Base-by-base conservation (phyloP, 2,329 filamentous ascomycete species). In the Tolypocladium pustulatum region DNA sequence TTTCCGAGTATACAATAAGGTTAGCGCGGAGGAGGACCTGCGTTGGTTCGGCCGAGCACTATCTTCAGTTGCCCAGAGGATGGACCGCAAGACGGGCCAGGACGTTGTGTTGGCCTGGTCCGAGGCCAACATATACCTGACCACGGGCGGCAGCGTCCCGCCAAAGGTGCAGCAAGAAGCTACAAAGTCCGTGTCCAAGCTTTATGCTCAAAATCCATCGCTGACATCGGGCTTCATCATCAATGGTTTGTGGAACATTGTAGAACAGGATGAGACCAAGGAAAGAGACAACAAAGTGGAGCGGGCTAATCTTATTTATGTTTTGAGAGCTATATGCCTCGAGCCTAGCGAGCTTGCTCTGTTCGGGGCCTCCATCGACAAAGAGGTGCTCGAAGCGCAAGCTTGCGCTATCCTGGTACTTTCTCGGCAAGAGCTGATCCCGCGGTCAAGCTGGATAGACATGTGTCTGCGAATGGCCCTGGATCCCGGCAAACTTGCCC, bases 361-460 rank as follows among this genome's bases (percentile, higher is more conserved):
- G 36, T 65, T 76, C 0, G 76, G 76, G 12, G 67, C 71, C 37
- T 70, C 71, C 22, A 68, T 81, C n/a, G 72, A 79, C 41, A 69
- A 75, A 58, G 73, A 79, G 27, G 66, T 76, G 17, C 69, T 92
- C 10, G 83, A 89, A 64, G 72, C 76, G 30, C 91, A 96, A 69
- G 85, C 96, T 65, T 84, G 91, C 63, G 82, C 84, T 7, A 75
- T 97, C 4, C 76, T 96, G 22, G 85, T 96, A 22, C 78, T 99
- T 32, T 88, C 89, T 58, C 88, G 90, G 30, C 80, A 85, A 25
- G 86, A 92, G 60, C 75, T 99, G 40, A 82, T 97, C 60, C 87
- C 91, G 0, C 83, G 83, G 60, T 80, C 86, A 25, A 89, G 83
- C 61, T 99, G 95, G 95, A 97, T 99, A 67, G 87, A 94, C 49